Percentiles rank a stretch among this genome's conserved stretches.
These are phyloP conservation scores for Hypoxylon sp. DNA, from an alignment of 2,329 filamentous ascomycete species.

Conservation along the genomic window DNA sequence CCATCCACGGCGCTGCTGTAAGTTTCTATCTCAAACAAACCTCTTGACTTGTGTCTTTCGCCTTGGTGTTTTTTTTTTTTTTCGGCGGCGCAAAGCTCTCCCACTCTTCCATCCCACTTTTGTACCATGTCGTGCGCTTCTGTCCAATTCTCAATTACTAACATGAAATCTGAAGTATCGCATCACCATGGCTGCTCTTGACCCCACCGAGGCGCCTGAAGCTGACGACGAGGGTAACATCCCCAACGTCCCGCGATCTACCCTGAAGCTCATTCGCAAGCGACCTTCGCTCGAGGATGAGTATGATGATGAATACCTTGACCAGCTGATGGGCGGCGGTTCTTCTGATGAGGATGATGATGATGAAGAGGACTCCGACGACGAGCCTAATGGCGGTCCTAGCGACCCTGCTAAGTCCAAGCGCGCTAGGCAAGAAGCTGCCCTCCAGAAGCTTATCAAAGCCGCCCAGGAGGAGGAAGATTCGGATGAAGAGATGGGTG, in stretches of 20 bases:
- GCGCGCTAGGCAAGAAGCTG: constrained; percentile 85
- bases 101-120: background rate
- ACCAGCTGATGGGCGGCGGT: constrained; percentile 65
- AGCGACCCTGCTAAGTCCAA: constrained; percentile 92
- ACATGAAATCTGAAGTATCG: constrained; percentile 76
- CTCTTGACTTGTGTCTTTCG: background rate
- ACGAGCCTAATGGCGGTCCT: constrained; percentile 88
- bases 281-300: constrained; percentile 73
- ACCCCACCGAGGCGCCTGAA: constrained; percentile 84
- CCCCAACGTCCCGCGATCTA: constrained; percentile 79
- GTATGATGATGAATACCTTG: constrained; percentile 76
- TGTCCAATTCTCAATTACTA: constrained; percentile 44
- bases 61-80: background rate
- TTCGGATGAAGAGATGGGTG: constrained; percentile 77
- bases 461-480: constrained; percentile 73
- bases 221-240: constrained; percentile 74
- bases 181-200: constrained; percentile 98
- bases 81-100: constrained; percentile 10
- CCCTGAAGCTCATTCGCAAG: constrained; percentile 90
- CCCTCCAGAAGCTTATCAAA: constrained; percentile 82
- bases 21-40: constrained; percentile 54
- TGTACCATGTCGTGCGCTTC: constrained; percentile 1
- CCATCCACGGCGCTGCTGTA: constrained; percentile 82
- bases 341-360: constrained; percentile 69
- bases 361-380: constrained; percentile 70